Base-by-base conservation (phyloP, 2,329 filamentous ascomycete species). In the Cytospora leucostoma region DNA sequence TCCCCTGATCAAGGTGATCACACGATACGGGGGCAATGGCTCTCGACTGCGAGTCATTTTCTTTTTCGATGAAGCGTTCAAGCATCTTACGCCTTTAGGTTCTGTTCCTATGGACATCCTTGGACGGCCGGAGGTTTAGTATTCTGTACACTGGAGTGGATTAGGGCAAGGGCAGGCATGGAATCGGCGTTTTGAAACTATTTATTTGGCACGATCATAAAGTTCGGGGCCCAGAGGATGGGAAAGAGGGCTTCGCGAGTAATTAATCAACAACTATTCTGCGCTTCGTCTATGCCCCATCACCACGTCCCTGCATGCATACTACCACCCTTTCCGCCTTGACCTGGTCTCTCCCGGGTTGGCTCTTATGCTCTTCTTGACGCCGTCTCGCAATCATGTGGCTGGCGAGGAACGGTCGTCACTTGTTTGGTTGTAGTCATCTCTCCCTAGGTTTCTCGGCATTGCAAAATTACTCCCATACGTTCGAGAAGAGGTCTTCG, bases 401-500 rank as follows among this genome's bases (percentile, higher is more conserved):
- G 44, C n/a, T 47, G 21, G 21, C 44, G 44, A 47, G 44, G 44
- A 47, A n/a, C 44, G 44, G 21, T 17, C 11, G 44, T 19, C 7
- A 21, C 54, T 35, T 10, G n/a, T 56, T 15, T 58, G 19, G 32
- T 38, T 19, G 53, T 38, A 38, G 53, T 56, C 44, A 47, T 35
- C 35, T 15, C 8, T 7, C 1, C 37, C 17, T 8, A 34, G 4
- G 32, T 15, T 12, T 40, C 33, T 35, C 44, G 10, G 35, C 49
- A 47, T 10, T n/a, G 21, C 8, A 21, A 10, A 15, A 63, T 72
- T 76, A 97, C 78, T 93, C 85, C 94, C 94, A 98, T 56, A 98
- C 94, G 76, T 98, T 98, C 37, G 90, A 93, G 77, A 98, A 98
- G 71, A 98, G 75, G 78, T 98, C 94, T 68, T 97, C 94, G 61